Evolutionary conservation across 2,329 filamentous ascomycete species (phyloP), one percentile per base, ranked within the genome.

Genomic region (Thelonectria rubi): DNA sequence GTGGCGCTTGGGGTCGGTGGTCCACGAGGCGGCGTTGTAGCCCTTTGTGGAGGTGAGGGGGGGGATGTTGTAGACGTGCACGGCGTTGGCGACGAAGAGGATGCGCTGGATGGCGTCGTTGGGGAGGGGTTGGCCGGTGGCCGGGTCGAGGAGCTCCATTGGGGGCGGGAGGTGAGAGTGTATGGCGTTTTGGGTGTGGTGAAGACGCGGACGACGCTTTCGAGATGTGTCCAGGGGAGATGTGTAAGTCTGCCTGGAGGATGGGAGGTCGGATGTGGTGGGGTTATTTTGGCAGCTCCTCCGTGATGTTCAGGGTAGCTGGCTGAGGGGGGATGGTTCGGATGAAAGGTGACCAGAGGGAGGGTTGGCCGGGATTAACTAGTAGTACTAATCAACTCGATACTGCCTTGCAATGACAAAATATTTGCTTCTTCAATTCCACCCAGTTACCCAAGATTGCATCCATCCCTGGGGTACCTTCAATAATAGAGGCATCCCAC

Each of bases 31-130:
- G 61, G 93, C 93, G 37, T 84, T 85, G 82, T 97, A 91, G 76
- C 93, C 93, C 75, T 91, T 90, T 70, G 88, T 92, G 17, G 89
- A 90, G 46, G 89, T 84, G 60, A 93, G 82, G 21, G 93, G 92
- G 17, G 93, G 93, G 75, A 96, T 93, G 73, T 90, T 88, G 84
- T 97, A 97, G 81, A 97, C 86, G 81, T 96, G 92, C 66, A 95
- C 90, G 66, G 84, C 82, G 71, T 84, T 81, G 65, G 89, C 86
- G 75, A 93, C 81, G 84, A 92, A 94, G 76, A 96, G 89, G 74
- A 95, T 83, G 75, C 92, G 89, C 78, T 95, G 91, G 78, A 96
- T 94, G 70, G 92, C 90, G 74, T 92, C 91, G 54, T 86, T 75
- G 58, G 91, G 89, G 68, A 93, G 84, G 66, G 88, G 77, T 34